phyloP scores from a whole-genome alignment of 2,329 filamentous ascomycete species.

The Knufia fluminis region DNA sequence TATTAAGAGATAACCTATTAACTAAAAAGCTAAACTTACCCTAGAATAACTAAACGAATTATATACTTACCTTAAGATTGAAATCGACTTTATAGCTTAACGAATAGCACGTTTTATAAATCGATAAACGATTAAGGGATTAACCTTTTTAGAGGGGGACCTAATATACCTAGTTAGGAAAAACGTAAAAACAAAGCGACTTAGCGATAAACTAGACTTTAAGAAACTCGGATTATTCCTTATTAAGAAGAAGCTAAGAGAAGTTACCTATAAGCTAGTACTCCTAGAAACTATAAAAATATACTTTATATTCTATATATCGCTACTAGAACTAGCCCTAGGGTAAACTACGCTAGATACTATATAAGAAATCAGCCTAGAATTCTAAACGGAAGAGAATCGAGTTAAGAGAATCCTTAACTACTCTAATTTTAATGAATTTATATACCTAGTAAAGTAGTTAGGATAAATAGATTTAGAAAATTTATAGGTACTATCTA shows the following conservation, averaged over 20 bases:
- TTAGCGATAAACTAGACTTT: conserved; percentile 12
- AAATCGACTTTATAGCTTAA: conserved; percentile 9
- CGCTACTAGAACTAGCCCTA: conserved; percentile 6
- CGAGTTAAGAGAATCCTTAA: not conserved
- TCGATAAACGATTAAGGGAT: conserved; percentile 11
- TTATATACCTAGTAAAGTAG: conserved; percentile 6
- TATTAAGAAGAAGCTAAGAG: conserved; percentile 11
- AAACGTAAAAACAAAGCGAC: conserved; percentile 15
- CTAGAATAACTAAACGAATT: conserved; percentile 1
- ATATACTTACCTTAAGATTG: conserved; percentile 7
- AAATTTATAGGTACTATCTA: not conserved
- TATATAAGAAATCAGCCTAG: not conserved
- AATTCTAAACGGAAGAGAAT: conserved; percentile 1
- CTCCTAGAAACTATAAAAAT: conserved; percentile 12
- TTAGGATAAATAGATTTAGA: conserved; percentile 7
- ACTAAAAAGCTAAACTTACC: not conserved
- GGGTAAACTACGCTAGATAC: not conserved
- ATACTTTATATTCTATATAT: conserved; percentile 12
- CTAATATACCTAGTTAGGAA: conserved; percentile 10
- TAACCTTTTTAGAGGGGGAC: conserved; percentile 4
- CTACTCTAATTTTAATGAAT: not conserved
- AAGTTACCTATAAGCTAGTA: conserved; percentile 11
- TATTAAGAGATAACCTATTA: not conserved
- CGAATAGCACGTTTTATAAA: conserved; percentile 7
- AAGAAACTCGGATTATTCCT: conserved; percentile 10